Conservation (phyloP, 768 basidiomycete genomes). For the Dictyophora rubrovolvata region DNA sequence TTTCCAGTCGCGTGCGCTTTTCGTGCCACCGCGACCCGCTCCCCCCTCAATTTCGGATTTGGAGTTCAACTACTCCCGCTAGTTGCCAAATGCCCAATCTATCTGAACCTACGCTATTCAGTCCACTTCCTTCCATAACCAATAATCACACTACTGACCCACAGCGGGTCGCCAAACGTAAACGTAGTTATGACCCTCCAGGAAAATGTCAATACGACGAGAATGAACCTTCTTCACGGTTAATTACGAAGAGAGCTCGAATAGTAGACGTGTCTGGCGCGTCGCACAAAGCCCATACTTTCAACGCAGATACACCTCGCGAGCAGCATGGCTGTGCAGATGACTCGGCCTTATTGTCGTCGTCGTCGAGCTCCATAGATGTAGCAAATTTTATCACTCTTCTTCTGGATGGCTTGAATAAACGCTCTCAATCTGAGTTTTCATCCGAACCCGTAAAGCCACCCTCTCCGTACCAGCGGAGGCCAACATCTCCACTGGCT, state of each 20-base stretch:
- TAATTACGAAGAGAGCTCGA: not conserved
- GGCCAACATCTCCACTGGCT: constrained; percentile 5
- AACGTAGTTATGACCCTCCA: not conserved
- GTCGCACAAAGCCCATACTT: not conserved
- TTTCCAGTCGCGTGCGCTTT: not conserved
- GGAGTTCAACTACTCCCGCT: too few species aligned
- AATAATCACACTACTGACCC: constrained; percentile 1
- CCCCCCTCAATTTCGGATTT: too few species aligned
- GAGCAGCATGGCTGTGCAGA: not conserved
- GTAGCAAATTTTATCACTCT: constrained; percentile 7
- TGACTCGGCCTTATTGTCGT: not conserved
- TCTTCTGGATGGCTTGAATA: constrained; percentile 1
- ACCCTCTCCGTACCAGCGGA: not conserved
- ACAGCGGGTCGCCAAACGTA: not conserved
- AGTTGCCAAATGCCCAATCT: not conserved
- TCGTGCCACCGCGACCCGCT: not conserved
- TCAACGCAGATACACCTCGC: not conserved
- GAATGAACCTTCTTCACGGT: not conserved
- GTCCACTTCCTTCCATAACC: not conserved
- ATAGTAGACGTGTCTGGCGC: not conserved
- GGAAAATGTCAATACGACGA: not conserved
- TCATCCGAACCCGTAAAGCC: not conserved
- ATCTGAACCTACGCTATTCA: not conserved
- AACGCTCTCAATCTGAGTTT: not conserved
- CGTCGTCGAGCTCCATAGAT: not conserved